phyloP scores from a whole-genome alignment of 768 basidiomycete genomes.

The Lentinula guzmanii region DNA sequence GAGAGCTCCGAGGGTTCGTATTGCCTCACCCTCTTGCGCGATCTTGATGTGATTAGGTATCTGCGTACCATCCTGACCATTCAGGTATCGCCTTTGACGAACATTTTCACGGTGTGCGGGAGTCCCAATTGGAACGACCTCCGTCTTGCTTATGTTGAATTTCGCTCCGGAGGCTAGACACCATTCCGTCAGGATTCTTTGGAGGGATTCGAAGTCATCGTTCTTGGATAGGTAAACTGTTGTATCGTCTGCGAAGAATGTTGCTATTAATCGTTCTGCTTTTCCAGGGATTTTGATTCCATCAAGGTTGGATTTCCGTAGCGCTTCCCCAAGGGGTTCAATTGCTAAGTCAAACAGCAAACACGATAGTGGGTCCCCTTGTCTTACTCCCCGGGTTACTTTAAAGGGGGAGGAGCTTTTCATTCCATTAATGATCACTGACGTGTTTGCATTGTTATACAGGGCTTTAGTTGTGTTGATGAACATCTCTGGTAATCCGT shows the following conservation, averaged over 20 bases:
- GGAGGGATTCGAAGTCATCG: slow-evolving; percentile 8
- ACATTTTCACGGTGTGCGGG: background rate
- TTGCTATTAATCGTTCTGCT: slow-evolving; percentile 8
- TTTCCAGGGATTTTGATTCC: slow-evolving; percentile 13
- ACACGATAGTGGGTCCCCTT: slow-evolving; percentile 20
- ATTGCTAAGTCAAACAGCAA: slow-evolving; percentile 8
- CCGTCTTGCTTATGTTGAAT: slow-evolving; percentile 18
- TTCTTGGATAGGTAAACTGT: background rate
- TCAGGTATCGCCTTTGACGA: background rate
- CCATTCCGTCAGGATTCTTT: slow-evolving; percentile 9
- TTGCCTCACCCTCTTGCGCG: slow-evolving; percentile 9
- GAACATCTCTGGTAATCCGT: slow-evolving; percentile 19
- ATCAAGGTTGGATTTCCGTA: slow-evolving; percentile 11
- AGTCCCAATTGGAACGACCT: slow-evolving; percentile 15
- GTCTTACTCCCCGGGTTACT: slow-evolving; percentile 20
- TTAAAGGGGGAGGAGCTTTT: slow-evolving; percentile 11
- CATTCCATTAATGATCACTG: slow-evolving; percentile 14
- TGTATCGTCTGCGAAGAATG: slow-evolving; percentile 18
- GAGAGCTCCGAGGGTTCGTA: slow-evolving; percentile 12
- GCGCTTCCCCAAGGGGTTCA: slow-evolving; percentile 18
- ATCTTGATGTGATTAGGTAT: slow-evolving; percentile 8
- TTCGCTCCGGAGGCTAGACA: slow-evolving; percentile 9
- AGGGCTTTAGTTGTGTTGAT: slow-evolving; percentile 20
- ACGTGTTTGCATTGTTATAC: slow-evolving; percentile 14
- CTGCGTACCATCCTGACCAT: background rate